These are phyloP conservation scores for Phytophthora ramorum DNA, from an alignment of 352 stramenopile species.

Conservation along the genomic window DNA sequence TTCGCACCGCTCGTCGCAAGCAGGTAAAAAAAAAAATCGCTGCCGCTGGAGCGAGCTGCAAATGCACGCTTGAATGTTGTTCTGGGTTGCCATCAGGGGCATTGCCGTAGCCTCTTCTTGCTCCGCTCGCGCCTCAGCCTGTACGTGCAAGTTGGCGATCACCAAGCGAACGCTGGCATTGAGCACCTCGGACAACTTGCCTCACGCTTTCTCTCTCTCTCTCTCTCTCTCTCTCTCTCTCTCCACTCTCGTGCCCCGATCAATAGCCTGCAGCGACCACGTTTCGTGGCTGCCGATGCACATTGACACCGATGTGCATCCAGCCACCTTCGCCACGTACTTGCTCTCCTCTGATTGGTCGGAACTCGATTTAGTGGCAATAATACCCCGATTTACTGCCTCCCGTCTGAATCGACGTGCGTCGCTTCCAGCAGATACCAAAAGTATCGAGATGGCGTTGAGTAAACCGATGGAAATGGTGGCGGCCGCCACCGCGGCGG, in stretches of 20 bases:
- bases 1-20: background rate
- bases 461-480: slow-evolving; percentile 89
- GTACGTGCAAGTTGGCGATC: background rate
- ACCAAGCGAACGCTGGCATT: background rate
- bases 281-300: background rate
- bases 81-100: too few species aligned
- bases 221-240: too few species aligned
- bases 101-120: background rate
- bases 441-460: slow-evolving; percentile 43
- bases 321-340: slow-evolving; percentile 4
- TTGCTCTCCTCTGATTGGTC: slow-evolving; percentile 18
- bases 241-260: too few species aligned
- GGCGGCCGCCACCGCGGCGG: slow-evolving; percentile 76
- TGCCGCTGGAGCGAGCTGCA: background rate
- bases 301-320: background rate
- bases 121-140: too few species aligned
- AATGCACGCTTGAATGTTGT: too few species aligned
- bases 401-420: slow-evolving; percentile 10
- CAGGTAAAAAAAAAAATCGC: background rate
- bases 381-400: too few species aligned
- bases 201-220: too few species aligned
- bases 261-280: background rate
- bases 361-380: background rate
- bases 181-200: too few species aligned
- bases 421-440: slow-evolving; percentile 15